phyloP scores from a whole-genome alignment of 768 basidiomycete species.

The Rossbeevera mucosa region DNA sequence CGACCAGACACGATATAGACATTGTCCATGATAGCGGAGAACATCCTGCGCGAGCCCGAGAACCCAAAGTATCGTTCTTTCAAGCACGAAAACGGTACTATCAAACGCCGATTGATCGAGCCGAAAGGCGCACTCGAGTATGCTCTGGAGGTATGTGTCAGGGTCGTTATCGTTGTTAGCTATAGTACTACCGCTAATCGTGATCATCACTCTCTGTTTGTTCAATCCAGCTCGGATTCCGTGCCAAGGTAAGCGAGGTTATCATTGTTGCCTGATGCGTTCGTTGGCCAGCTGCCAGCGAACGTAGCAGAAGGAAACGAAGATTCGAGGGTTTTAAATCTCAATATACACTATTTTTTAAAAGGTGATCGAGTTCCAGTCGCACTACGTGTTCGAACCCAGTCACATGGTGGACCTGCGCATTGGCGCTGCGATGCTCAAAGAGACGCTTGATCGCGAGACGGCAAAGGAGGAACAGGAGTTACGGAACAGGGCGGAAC shows the following conservation, averaged over 20 bases:
- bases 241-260: conserved; percentile 48
- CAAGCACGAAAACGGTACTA: conserved; percentile 67
- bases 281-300: too few relatives aligned
- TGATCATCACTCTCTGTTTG: background rate
- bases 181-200: background rate
- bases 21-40: conserved; percentile 63
- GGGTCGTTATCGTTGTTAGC: background rate
- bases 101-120: conserved; percentile 64
- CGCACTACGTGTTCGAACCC: conserved; percentile 61
- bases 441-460: conserved; percentile 55
- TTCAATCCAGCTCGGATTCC: conserved; percentile 60
- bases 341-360: background rate
- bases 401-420: conserved; percentile 50
- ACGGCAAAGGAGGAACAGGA: conserved; percentile 43
- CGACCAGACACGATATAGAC: conserved; percentile 43
- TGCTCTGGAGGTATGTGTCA: conserved; percentile 63
- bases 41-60: conserved; percentile 66
- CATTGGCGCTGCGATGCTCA: conserved; percentile 62
- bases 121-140: conserved; percentile 74
- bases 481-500: conserved; percentile 45
- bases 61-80: conserved; percentile 70
- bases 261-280: background rate
- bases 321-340: background rate
- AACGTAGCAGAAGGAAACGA: background rate
- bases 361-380: conserved; percentile 69